Conservation (phyloP, 257 asterid species). For the Primulina eburnea region DNA sequence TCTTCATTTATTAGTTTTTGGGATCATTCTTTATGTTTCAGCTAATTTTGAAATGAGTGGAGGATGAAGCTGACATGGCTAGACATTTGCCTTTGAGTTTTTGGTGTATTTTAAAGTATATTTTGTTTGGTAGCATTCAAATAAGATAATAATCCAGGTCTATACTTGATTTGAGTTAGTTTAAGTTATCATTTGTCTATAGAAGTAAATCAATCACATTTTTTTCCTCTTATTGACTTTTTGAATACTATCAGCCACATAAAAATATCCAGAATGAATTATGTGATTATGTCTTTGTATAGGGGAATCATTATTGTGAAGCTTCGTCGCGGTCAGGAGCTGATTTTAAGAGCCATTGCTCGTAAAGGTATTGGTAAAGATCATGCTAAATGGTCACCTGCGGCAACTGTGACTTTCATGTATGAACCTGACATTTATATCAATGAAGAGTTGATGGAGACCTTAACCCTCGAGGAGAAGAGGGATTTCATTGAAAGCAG, state of each 20-base stretch:
- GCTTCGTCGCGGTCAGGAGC: slow-evolving; percentile 96
- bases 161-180: background rate
- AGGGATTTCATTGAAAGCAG: slow-evolving; percentile 78
- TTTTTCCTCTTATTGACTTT: background rate
- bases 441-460: slow-evolving; percentile 90
- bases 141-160: background rate
- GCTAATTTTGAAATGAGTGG: too few species aligned
- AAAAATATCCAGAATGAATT: background rate
- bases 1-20: too few species aligned
- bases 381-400: slow-evolving; percentile 99
- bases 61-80: too few species aligned
- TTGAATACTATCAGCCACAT: background rate
- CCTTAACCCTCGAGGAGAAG: slow-evolving; percentile 58
- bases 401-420: slow-evolving; percentile 98
- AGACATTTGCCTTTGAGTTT: background rate
- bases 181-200: background rate
- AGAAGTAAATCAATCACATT: background rate
- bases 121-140: background rate
- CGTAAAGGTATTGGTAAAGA: slow-evolving; percentile 99
- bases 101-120: background rate
- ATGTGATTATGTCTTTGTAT: slow-evolving; percentile 21
- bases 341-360: slow-evolving; percentile 88
- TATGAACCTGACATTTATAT: slow-evolving; percentile 89
- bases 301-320: slow-evolving; percentile 98
- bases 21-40: too few species aligned